Base-by-base conservation (phyloP, 768 basidiomycete species). In the Lentinus tigrinus region DNA sequence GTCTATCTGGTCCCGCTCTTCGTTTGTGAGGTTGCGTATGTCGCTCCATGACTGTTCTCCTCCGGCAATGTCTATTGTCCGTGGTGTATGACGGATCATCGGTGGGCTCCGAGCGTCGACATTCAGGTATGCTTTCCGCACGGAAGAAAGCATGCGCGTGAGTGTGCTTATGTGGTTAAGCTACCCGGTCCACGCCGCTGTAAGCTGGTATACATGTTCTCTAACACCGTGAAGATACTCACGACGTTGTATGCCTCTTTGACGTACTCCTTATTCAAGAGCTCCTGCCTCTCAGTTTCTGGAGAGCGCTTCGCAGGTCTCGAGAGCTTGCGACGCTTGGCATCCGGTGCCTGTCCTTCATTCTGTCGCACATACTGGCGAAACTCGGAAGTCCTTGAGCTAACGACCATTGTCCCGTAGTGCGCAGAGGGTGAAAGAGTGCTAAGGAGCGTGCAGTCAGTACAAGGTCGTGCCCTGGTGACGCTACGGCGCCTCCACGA, bases 1-100 rank as follows among this genome's bases (percentile, higher is more conserved):
- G 78, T 99, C 97, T 52, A 99, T 91, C 74, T 97, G 93, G 74
- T 98, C 95, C 60, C 95, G 81, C 71, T 99, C 95, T 61, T 92
- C 85, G 68, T 98, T 95, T 9, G 85, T 85, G 6, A 99, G 81
- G 66, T 87, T 77, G 60, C 82, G 84, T 51, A 92, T 77, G 52
- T 81, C 81, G 17, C 79, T 71, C 89, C 88, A 91, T 44, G 78
- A 75, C 58, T 78, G 74, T 57, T 77, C 73, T 47, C 80, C 69
- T 52, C 57, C 61, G 17, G 60, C 54, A 13, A 91, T 67, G 74
- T 92, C 87, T 54, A 91, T 73, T 43, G 70, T 81, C 43, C 81
- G 79, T 39, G 73, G 72, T 16, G 77, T 62, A 65, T 83, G 83
- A 27, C 84, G 82, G 21, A 77, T 72, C 46, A 81, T 70, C 13